Percentiles rank a stretch among this genome's conserved stretches.
Evolutionary conservation across 2,329 filamentous ascomycete genomes (phyloP).

Genomic region (Botrytis fragariae): DNA sequence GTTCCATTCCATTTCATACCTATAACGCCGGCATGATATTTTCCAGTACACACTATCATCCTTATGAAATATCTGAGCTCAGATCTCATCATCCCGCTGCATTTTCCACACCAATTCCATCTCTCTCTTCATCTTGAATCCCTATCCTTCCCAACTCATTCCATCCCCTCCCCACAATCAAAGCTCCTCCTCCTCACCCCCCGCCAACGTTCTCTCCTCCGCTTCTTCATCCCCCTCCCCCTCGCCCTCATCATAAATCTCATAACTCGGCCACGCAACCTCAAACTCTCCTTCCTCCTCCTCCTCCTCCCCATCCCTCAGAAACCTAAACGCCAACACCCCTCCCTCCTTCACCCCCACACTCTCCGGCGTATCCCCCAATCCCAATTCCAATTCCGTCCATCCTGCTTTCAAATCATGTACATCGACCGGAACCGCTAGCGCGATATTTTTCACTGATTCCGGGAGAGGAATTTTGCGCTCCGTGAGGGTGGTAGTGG

Average conservation of each 20-base stretch:
- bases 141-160: not conserved
- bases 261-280: conserved; percentile 28
- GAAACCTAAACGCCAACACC: conserved; percentile 42
- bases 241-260: conserved; percentile 4
- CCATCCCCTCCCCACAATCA: not conserved
- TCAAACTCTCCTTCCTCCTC: conserved; percentile 25
- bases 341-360: conserved; percentile 42
- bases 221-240: not conserved
- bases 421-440: conserved; percentile 47
- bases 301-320: conserved; percentile 34
- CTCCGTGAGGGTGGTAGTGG: conserved; percentile 24
- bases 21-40: not conserved
- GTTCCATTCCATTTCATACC: not conserved
- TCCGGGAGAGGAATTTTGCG: conserved; percentile 37
- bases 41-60: no score
- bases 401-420: conserved; percentile 51
- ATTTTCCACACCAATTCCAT: conserved; percentile 37
- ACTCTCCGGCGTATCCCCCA: conserved; percentile 39
- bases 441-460: conserved; percentile 43
- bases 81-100: conserved; percentile 41
- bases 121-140: conserved; percentile 29
- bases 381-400: conserved; percentile 42
- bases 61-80: no score
- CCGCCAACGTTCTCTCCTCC: not conserved
- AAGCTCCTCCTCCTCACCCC: not conserved